These are phyloP conservation scores for Syncephalastrum sp. DNA, from an alignment of 371 early-diverging fungal genomes.

Conservation along the genomic window DNA sequence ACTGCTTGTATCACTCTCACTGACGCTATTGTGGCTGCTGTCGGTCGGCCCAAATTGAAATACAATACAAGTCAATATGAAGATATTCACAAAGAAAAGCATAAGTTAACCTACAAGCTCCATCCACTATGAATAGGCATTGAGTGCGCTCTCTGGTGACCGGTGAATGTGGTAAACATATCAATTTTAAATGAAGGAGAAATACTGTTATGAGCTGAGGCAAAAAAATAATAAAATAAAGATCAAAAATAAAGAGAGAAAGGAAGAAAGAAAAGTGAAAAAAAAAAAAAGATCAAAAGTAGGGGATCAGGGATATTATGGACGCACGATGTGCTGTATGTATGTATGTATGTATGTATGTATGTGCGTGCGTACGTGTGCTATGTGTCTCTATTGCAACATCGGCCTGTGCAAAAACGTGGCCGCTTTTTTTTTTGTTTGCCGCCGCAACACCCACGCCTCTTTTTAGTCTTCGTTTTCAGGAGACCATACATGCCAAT, in stretches of 20 bases:
- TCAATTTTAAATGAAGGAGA: not conserved
- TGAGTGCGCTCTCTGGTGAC: slow-evolving; percentile 15
- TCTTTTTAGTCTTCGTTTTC: not conserved
- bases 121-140: slow-evolving; percentile 9
- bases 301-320: slow-evolving; percentile 1
- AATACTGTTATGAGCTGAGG: not conserved
- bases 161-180: not conserved
- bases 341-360: not conserved
- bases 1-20: slow-evolving; percentile 2
- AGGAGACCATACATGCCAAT: slow-evolving; percentile 4
- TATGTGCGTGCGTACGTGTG: not conserved
- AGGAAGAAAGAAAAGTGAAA: not conserved
- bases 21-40: not conserved
- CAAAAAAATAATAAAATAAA: too few species aligned
- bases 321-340: slow-evolving; percentile 1
- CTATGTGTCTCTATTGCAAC: slow-evolving; percentile 3
- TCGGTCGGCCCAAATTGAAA: too few species aligned
- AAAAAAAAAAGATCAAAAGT: not conserved
- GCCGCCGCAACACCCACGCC: too few species aligned
- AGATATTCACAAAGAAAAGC: not conserved
- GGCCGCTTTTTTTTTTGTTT: not conserved
- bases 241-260: not conserved
- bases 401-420: slow-evolving; percentile 1
- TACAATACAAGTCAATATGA: not conserved
- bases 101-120: not conserved